Evolutionary conservation across 2,329 filamentous ascomycete genomes (phyloP).

Genomic region (Colletotrichum sp.): DNA sequence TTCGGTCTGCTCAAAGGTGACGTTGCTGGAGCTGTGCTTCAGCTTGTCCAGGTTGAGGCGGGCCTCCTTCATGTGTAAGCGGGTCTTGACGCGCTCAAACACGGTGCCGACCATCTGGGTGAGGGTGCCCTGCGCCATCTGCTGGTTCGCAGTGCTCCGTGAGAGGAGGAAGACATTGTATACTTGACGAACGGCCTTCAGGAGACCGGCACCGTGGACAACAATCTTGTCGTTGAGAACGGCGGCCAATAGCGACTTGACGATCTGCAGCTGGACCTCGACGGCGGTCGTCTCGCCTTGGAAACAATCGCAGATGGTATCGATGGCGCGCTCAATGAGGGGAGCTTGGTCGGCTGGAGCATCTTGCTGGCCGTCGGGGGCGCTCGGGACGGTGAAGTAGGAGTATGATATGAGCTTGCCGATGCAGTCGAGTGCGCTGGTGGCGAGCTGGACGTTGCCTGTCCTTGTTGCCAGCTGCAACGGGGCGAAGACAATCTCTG

Average conservation of each 20-base stretch:
- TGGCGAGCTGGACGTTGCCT: slow-evolving; percentile 83
- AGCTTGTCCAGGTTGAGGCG: slow-evolving; percentile 63
- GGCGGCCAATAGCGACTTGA: slow-evolving; percentile 93
- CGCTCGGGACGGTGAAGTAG: slow-evolving; percentile 82
- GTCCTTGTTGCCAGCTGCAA: slow-evolving; percentile 89
- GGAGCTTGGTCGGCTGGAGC: slow-evolving; percentile 68
- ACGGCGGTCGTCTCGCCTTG: slow-evolving; percentile 92
- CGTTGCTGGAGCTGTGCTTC: slow-evolving; percentile 57
- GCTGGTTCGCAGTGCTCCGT: slow-evolving; percentile 92
- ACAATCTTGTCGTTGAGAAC: slow-evolving; percentile 99
- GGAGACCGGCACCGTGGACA: slow-evolving; percentile 91
- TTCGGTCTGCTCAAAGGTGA: slow-evolving; percentile 54
- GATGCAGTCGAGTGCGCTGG: slow-evolving; percentile 93
- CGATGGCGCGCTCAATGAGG: slow-evolving; percentile 95
- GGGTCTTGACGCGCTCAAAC: slow-evolving; percentile 89
- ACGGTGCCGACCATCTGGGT: slow-evolving; percentile 99
- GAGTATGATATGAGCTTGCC: slow-evolving; percentile 99
- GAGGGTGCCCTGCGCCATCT: slow-evolving; percentile 94
- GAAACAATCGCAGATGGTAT: slow-evolving; percentile 99
- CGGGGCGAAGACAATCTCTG: slow-evolving; percentile 90
- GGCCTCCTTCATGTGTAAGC: slow-evolving; percentile 86
- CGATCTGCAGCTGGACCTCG: slow-evolving; percentile 96
- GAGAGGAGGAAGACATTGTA: slow-evolving; percentile 99
- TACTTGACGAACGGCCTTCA: slow-evolving; percentile 96
- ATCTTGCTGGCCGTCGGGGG: slow-evolving; percentile 37